Evolutionary conservation across 345 rosid species (phyloP), one percentile per base, ranked within the genome.

Genomic region (Lepidium sativum): DNA sequence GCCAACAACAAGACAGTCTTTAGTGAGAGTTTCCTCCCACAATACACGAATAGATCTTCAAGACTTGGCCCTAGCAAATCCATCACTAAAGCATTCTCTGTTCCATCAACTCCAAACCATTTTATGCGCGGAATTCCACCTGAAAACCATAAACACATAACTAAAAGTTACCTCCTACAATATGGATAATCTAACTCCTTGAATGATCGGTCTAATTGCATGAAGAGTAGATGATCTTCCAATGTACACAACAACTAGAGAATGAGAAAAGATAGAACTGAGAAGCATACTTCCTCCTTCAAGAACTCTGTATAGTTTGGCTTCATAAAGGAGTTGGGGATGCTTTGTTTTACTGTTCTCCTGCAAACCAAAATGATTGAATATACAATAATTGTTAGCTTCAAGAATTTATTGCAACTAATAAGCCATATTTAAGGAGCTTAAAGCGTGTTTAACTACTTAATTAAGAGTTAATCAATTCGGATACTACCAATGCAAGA

Each of bases 61-160:
- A 92, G 86, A 70, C 97, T 92, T 6, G 98, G 97, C n/a, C 98
- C 98, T 0, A 89, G 74, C 76, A 92, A 83, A 79, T 89, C 97
- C 31, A 92, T 71, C 40, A 89, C 97, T 33, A 89, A 74, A 2
- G 82, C 79, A 43, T 86, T 86, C 38, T 92, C 92, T 51, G 83
- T 89, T 50, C 83, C 90, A 52, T 89, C 96, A 10, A 80, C 80
- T 31, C 96, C 98, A 6, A 88, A 82, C 98, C 97, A 92, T 74
- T 78, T 89, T 64, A 81, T 83, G 44, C 80, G 69, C 9, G 92
- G 86, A 63, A 89, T 82, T 40, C 97, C 98, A 67, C 91, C 98
- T 87, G 40, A 6, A 57, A 16, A 35, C 18, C 48, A 45, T 12
- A 39, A 55, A 39, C 37, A 61, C 9, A 20, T n/a, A 50, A 11